A percentile compares a stretch with the other conserved stretches of the same genome.
Conservation (phyloP, 371 early-diverging fungal species). For the Blyttiomyces sp. region DNA sequence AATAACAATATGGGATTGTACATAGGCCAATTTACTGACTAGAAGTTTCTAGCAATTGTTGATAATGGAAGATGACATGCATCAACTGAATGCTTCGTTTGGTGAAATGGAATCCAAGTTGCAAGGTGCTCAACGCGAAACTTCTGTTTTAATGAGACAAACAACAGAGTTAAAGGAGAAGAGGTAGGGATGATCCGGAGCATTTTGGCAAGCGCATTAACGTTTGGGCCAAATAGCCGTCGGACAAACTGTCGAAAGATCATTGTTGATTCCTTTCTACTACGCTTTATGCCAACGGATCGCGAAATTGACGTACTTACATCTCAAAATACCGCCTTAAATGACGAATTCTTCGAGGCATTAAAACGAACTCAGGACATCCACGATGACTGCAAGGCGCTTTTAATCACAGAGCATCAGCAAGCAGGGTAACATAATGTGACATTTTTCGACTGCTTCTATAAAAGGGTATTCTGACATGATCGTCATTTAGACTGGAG, state of each 20-base stretch:
- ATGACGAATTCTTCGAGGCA: constrained; percentile 67
- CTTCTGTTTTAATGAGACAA: constrained; percentile 62
- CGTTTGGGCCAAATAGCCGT: constrained; percentile 5
- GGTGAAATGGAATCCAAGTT: constrained; percentile 62
- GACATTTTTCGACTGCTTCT: background rate
- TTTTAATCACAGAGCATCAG: constrained; percentile 72
- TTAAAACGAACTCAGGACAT: constrained; percentile 68
- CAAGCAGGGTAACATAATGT: constrained; percentile 61
- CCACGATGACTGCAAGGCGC: constrained; percentile 71
- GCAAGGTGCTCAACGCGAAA: constrained; percentile 50
- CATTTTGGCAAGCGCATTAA: too few relatives aligned
- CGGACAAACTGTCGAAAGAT: constrained; percentile 7
- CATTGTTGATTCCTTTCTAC: constrained; percentile 53
- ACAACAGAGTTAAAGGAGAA: constrained; percentile 61
- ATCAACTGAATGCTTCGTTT: constrained; percentile 61
- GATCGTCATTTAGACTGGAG: constrained; percentile 52
- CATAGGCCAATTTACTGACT: too few relatives aligned
- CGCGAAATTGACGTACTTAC: constrained; percentile 56
- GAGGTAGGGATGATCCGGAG: constrained; percentile 45
- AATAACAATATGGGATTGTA: too few relatives aligned
- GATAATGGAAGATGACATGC: constrained; percentile 12
- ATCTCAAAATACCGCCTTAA: constrained; percentile 50
- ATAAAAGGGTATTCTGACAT: background rate
- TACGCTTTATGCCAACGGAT: constrained; percentile 67
- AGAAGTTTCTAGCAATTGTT: too few relatives aligned